These are phyloP conservation scores for Candida khao-thaluensis DNA, from an alignment of 805 yeast species.

Conservation along the genomic window DNA sequence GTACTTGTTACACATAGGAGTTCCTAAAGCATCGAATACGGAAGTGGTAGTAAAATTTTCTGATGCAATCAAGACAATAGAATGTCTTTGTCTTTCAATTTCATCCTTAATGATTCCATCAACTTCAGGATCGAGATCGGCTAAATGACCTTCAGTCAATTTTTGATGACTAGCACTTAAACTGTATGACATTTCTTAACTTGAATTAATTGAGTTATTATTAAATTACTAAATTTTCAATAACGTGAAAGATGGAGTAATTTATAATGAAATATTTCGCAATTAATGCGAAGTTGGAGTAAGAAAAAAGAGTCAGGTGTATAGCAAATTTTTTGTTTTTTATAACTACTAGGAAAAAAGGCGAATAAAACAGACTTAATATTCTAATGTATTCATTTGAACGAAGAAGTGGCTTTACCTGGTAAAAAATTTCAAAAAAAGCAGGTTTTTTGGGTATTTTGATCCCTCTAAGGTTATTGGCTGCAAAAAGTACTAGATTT, in stretches of 20 bases:
- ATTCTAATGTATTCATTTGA: no score
- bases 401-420: no score
- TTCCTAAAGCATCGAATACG: conserved; percentile 91
- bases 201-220: conserved; percentile 1
- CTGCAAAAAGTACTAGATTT: background rate
- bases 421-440: no score
- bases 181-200: conserved; percentile 41
- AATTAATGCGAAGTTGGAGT: conserved; percentile 2
- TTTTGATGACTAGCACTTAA: conserved; percentile 48
- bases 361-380: no score
- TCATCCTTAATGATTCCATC: conserved; percentile 73
- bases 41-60: conserved; percentile 96
- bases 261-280: conserved; percentile 2
- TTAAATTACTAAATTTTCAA: background rate
- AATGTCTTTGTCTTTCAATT: conserved; percentile 82
- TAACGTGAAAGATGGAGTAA: background rate
- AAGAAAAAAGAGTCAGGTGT: conserved; percentile 4
- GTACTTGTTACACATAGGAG: conserved; percentile 96
- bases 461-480: background rate
- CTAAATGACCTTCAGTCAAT: conserved; percentile 60
- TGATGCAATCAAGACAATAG: conserved; percentile 89
- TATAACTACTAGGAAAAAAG: no score
- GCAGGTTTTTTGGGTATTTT: no score
- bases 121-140: conserved; percentile 83
- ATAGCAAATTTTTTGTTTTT: no score